A percentile compares a stretch with the other conserved stretches of the same genome.
Evolutionary conservation across 371 early-diverging fungal species (phyloP).

Genomic region (Rhizopus microsporus): DNA sequence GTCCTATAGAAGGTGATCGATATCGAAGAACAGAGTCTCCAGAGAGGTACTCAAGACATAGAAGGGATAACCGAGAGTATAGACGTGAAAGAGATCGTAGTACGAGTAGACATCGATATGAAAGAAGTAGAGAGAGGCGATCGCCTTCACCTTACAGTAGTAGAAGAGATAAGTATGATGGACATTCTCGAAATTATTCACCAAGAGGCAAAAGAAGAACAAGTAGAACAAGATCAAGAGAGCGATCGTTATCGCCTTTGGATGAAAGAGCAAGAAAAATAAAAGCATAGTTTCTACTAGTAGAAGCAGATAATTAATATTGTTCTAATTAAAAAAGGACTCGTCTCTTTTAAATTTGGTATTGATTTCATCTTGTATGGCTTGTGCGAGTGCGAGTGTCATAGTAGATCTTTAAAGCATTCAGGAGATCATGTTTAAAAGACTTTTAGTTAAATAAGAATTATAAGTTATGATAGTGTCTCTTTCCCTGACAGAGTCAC

Average conservation of each 20-base stretch:
- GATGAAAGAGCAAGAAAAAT: background rate
- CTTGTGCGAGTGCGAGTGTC: no score
- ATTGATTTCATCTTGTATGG: no score
- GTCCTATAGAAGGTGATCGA: background rate
- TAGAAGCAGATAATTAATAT: background rate
- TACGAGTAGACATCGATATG: background rate
- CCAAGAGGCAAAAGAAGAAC: background rate
- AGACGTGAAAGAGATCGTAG: conserved; percentile 4
- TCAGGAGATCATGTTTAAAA: no score
- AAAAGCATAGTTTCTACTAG: background rate
- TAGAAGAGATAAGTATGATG: background rate
- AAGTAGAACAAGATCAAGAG: background rate
- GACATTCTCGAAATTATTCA: background rate
- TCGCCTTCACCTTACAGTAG: background rate
- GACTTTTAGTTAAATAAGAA: no score
- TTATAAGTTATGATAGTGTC: no score
- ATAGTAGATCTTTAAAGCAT: no score
- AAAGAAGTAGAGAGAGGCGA: conserved; percentile 7
- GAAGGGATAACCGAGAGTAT: conserved; percentile 3
- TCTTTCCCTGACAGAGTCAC: no score
- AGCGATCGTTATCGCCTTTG: background rate
- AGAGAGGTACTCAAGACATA: background rate
- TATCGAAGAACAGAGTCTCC: background rate
- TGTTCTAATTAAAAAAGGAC: no score
- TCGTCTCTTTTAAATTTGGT: no score